A percentile compares a stretch with the other conserved stretches of the same genome.
These are phyloP conservation scores for Delitschia confertaspora DNA, from an alignment of 495 filamentous ascomycete species.

Conservation along the genomic window DNA sequence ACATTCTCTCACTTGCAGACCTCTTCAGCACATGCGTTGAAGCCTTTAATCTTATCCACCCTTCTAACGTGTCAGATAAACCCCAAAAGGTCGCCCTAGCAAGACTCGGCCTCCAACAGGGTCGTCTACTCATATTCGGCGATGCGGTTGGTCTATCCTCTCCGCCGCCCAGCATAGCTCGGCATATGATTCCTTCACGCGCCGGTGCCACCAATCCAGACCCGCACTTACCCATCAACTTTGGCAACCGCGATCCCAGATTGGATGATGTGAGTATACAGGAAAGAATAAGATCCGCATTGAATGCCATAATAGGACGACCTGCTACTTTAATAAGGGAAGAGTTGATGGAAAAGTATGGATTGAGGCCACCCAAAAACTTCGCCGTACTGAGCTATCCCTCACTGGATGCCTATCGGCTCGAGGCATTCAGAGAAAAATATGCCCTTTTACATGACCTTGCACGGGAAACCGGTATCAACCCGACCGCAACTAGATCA, in stretches of 20 bases:
- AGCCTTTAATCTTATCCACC: slow-evolving; percentile 32
- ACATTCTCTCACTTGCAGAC: slow-evolving; percentile 28
- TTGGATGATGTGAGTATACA: slow-evolving; percentile 26
- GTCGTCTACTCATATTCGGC: slow-evolving; percentile 33
- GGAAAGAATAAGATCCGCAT: slow-evolving; percentile 23
- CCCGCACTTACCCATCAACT: slow-evolving; percentile 29
- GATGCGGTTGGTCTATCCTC: slow-evolving; percentile 33
- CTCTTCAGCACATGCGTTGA: slow-evolving; percentile 36
- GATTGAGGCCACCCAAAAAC: slow-evolving; percentile 31
- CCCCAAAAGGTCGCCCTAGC: slow-evolving; percentile 28
- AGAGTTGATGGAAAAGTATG: slow-evolving; percentile 31
- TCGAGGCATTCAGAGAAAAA: slow-evolving; percentile 33
- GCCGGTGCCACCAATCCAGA: slow-evolving; percentile 31
- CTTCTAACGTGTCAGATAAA: slow-evolving; percentile 24
- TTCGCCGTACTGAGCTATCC: slow-evolving; percentile 17
- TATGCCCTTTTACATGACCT: slow-evolving; percentile 31
- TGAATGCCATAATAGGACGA: slow-evolving; percentile 24
- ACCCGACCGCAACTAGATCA: too few species aligned
- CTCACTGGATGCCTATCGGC: slow-evolving; percentile 29
- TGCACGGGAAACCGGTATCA: slow-evolving; percentile 8
- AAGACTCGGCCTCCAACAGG: slow-evolving; percentile 33
- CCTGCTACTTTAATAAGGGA: slow-evolving; percentile 19
- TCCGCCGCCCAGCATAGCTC: slow-evolving; percentile 27
- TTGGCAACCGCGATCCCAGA: slow-evolving; percentile 26
- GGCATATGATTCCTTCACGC: slow-evolving; percentile 30